Percentiles rank a stretch among this genome's conserved stretches.
Conservation (phyloP, 148 eudicot species). For the Heliosperma pusillum region DNA sequence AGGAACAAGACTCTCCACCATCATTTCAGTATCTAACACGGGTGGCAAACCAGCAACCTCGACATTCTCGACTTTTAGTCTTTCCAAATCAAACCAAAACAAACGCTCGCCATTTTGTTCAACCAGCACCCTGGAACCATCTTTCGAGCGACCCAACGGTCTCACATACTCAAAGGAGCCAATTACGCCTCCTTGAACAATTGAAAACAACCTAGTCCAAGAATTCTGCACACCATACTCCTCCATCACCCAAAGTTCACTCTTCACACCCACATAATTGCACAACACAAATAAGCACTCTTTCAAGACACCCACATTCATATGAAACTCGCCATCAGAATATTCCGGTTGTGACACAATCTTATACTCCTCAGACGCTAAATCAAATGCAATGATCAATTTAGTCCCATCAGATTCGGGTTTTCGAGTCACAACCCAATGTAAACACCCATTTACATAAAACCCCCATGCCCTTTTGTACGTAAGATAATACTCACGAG, state of each 20-base stretch:
- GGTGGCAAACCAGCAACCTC: slow-evolving; percentile 19
- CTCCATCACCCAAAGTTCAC: slow-evolving; percentile 39
- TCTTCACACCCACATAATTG: neutral
- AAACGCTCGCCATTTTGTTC: slow-evolving; percentile 24
- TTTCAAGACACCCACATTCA: slow-evolving; percentile 21
- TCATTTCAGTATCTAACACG: slow-evolving; percentile 18
- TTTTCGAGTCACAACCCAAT: slow-evolving; percentile 21
- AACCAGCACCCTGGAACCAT: slow-evolving; percentile 28
- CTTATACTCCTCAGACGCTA: slow-evolving; percentile 23
- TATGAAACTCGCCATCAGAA: slow-evolving; percentile 1
- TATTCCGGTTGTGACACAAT: slow-evolving; percentile 14
- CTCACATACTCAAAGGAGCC: slow-evolving; percentile 13
- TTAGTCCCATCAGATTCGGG: neutral
- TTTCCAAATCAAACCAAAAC: slow-evolving; percentile 32
- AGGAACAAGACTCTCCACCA: slow-evolving; percentile 16
- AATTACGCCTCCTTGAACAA: slow-evolving; percentile 11
- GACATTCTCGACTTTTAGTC: slow-evolving; percentile 10
- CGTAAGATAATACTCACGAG: slow-evolving; percentile 20
- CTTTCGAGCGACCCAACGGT: slow-evolving; percentile 27
- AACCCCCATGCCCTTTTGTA: slow-evolving; percentile 28
- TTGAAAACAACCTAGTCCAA: slow-evolving; percentile 31
- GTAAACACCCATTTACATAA: slow-evolving; percentile 27
- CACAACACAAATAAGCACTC: slow-evolving; percentile 25
- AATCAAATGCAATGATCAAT: slow-evolving; percentile 28
- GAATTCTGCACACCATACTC: slow-evolving; percentile 38